These are phyloP conservation scores for Plantago major DNA, from an alignment of 257 asterid species.

Conservation along the genomic window DNA sequence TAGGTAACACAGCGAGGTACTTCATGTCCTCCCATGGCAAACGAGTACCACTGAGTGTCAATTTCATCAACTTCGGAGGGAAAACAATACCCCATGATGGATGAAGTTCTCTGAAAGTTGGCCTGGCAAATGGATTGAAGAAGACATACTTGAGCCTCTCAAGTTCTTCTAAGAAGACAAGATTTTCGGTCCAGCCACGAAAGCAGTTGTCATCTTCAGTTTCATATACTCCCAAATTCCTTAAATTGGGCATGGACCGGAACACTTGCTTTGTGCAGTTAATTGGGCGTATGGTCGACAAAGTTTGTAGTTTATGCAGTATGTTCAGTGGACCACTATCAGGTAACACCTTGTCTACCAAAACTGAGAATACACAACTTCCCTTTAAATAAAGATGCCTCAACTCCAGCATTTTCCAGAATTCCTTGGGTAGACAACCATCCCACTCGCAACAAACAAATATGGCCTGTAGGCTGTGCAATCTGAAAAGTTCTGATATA, in stretches of 20 bases:
- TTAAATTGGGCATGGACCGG: constrained; percentile 26
- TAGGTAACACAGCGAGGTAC: constrained; percentile 22
- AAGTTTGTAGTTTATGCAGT: constrained; percentile 12
- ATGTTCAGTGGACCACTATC: not conserved
- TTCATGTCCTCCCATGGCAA: constrained; percentile 29
- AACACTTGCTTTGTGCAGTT: constrained; percentile 17
- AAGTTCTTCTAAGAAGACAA: constrained; percentile 14
- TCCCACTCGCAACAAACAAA: constrained; percentile 19
- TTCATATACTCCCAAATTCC: constrained; percentile 23
- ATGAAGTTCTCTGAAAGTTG: constrained; percentile 4
- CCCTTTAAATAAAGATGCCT: constrained; percentile 25
- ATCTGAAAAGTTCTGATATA: not conserved
- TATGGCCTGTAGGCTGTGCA: constrained; percentile 16
- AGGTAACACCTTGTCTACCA: not conserved
- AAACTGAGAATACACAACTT: not conserved
- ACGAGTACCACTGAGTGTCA: constrained; percentile 27
- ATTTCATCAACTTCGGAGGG: constrained; percentile 22
- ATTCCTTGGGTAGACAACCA: constrained; percentile 6
- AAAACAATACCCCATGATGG: constrained; percentile 4
- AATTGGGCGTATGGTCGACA: constrained; percentile 18
- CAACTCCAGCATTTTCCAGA: constrained; percentile 22
- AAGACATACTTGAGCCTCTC: constrained; percentile 20
- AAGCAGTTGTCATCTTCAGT: constrained; percentile 18
- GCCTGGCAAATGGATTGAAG: constrained; percentile 17
- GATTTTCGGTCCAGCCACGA: constrained; percentile 19